Base-by-base conservation (phyloP, 768 basidiomycete species). In the Candolleomyces aberdarensis region DNA sequence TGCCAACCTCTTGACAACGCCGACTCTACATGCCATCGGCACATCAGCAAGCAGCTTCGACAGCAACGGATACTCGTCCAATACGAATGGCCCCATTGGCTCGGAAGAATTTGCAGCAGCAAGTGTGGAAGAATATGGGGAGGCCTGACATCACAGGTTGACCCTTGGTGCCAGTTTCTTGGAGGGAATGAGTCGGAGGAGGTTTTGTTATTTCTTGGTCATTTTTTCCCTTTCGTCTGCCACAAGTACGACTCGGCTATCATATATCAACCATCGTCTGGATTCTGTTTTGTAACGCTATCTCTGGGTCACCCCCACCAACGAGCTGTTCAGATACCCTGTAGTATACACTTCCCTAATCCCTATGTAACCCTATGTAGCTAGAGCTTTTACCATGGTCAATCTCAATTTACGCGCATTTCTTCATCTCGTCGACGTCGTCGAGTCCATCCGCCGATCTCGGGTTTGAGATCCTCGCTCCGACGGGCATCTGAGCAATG, bases 51-150 rank as follows among this genome's bases (percentile, higher is more conserved):
- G 32, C 64, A 61, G 64, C 58, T 61, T 61, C 72, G 39, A 79
- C 60, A 71, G 74, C 19, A 71, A 68, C 11, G 65, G 74, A 15
- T 75, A 78, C 65, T 65, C 67, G 26, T 68, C 73, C 32, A 71
- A 68, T 60, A 71, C 74, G 29, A 74, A 72, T 50, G 65, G 36
- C 76, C 56, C 66, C 74, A 14, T 65, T 78, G 53, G 74, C 79
- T 58, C 36, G 36, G 80, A 79, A 49, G 79, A 79, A 32, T 80
- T 76, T 66, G 71, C 76, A 15, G 72, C 59, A 19, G 43, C 36
- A 8, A 36, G 71, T 40, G 75, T 76, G 50, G 78, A 78, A 48
- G 79, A 81, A 56, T 81, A 73, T 64, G 74, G 70, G 19, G 78
- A 80, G 39, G 68, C 76, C 62, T 80, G 72, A 61, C n/a, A 15